A percentile compares a stretch with the other conserved stretches of the same genome.
phyloP scores from a whole-genome alignment of 352 stramenopile species.

The Phytophthora litchii region DNA sequence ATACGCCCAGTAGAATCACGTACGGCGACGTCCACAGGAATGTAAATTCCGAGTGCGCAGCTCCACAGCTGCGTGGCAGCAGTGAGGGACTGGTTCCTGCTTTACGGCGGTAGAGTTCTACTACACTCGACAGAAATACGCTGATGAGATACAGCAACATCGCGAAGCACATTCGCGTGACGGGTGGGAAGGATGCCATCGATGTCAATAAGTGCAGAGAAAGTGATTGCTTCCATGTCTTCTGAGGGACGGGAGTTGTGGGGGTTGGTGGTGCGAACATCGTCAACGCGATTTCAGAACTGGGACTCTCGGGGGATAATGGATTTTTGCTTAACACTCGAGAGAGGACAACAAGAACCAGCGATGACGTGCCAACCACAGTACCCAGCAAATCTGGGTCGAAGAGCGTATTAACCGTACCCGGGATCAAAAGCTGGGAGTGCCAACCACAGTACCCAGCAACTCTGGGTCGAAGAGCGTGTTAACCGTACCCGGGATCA shows the following conservation, averaged over 20 bases:
- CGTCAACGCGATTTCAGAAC: neutral
- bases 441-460: constrained; percentile 35
- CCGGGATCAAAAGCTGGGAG: constrained; percentile 38
- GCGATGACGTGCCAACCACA: constrained; percentile 28
- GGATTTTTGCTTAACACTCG: constrained; percentile 11
- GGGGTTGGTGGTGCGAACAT: constrained; percentile 15
- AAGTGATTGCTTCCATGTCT: constrained; percentile 7
- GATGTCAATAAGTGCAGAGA: constrained; percentile 12
- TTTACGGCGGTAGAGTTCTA: constrained; percentile 79
- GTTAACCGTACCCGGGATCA: constrained; percentile 33
- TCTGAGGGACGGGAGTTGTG: constrained; percentile 1
- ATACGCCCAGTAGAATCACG: constrained; percentile 54
- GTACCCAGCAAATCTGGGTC: constrained; percentile 53
- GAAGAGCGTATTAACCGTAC: constrained; percentile 32
- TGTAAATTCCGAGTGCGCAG: constrained; percentile 45
- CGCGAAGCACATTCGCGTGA: constrained; percentile 52
- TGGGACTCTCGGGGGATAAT: neutral
- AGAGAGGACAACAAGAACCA: constrained; percentile 25
- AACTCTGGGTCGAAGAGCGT: constrained; percentile 52
- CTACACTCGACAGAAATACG: constrained; percentile 75
- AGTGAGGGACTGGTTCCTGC: constrained; percentile 17
- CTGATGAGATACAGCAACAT: constrained; percentile 64
- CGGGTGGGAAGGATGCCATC: constrained; percentile 21
- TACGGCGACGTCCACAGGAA: constrained; percentile 66
- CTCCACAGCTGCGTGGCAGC: constrained; percentile 28